These are phyloP conservation scores for Penicillium concentricum DNA, from an alignment of 2,329 filamentous ascomycete species.

Conservation along the genomic window DNA sequence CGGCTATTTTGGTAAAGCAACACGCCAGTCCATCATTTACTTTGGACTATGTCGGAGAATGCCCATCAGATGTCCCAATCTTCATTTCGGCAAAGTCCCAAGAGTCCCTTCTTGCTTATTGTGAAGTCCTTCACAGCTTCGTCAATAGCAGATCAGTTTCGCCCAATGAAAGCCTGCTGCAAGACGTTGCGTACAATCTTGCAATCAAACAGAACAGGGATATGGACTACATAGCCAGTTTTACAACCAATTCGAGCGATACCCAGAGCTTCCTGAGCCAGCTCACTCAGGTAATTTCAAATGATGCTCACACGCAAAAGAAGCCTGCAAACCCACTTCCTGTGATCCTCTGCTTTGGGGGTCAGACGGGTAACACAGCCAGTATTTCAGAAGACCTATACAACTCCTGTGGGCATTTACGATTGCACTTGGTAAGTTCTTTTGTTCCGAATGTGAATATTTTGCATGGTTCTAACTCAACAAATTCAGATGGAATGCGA, in stretches of 20 bases:
- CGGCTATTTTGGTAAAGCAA: constrained; percentile 28
- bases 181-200: neutral
- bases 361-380: constrained; percentile 34
- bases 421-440: neutral
- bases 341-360: constrained; percentile 42
- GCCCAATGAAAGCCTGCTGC: too few relatives aligned
- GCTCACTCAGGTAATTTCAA: too few relatives aligned
- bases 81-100: neutral
- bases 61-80: neutral
- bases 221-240: neutral
- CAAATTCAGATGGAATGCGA: constrained; percentile 40
- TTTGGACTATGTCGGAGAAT: too few relatives aligned
- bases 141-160: too few relatives aligned
- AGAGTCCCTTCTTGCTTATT: neutral
- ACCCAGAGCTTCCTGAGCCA: too few relatives aligned
- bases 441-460: too few relatives aligned
- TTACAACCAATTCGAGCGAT: neutral
- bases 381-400: constrained; percentile 26
- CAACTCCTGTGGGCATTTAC: neutral
- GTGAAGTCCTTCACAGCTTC: neutral
- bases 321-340: neutral
- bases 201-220: neutral
- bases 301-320: neutral
- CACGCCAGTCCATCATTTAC: neutral
- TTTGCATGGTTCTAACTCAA: too few relatives aligned